These are phyloP conservation scores for Penicillium bialowiezense DNA, from an alignment of 495 filamentous ascomycete species.

Conservation along the genomic window DNA sequence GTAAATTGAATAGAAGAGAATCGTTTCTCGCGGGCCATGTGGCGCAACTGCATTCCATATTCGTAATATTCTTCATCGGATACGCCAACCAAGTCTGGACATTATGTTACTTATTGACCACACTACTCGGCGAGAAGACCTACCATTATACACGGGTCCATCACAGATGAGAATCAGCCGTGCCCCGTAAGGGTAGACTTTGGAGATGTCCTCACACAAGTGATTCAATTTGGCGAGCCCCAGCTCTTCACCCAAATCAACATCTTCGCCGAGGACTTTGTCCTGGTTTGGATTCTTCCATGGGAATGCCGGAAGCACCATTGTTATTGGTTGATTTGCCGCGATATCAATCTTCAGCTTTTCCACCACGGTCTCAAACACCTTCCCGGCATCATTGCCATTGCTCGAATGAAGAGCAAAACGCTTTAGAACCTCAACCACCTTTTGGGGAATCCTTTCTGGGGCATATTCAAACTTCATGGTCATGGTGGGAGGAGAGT, in stretches of 20 bases:
- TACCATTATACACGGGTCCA: conserved; percentile 8
- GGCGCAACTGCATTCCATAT: conserved; percentile 5
- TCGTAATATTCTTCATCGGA: conserved; percentile 5
- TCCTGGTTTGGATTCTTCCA: conserved; percentile 7
- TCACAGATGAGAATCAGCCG: conserved; percentile 8
- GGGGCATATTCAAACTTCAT: conserved; percentile 6
- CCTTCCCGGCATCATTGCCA: conserved; percentile 1
- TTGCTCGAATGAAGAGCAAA: conserved; percentile 1
- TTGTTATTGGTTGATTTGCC: conserved; percentile 2
- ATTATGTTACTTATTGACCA: no score
- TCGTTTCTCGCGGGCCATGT: neutral
- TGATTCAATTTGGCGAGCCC: conserved; percentile 7
- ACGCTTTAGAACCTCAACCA: neutral
- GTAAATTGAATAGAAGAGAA: conserved; percentile 7
- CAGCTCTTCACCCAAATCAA: conserved; percentile 2
- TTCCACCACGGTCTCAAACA: conserved; percentile 1
- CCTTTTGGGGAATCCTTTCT: neutral
- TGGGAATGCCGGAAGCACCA: conserved; percentile 8
- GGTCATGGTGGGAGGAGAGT: neutral
- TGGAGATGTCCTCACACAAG: conserved; percentile 6
- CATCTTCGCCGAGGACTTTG: conserved; percentile 2
- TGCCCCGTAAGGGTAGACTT: conserved; percentile 7
- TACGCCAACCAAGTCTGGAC: conserved; percentile 5
- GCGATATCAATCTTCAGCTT: conserved; percentile 2
- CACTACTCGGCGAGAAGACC: neutral